These are phyloP conservation scores for Podospora pseudocomata DNA, from an alignment of 495 filamentous ascomycete species.

Conservation along the genomic window DNA sequence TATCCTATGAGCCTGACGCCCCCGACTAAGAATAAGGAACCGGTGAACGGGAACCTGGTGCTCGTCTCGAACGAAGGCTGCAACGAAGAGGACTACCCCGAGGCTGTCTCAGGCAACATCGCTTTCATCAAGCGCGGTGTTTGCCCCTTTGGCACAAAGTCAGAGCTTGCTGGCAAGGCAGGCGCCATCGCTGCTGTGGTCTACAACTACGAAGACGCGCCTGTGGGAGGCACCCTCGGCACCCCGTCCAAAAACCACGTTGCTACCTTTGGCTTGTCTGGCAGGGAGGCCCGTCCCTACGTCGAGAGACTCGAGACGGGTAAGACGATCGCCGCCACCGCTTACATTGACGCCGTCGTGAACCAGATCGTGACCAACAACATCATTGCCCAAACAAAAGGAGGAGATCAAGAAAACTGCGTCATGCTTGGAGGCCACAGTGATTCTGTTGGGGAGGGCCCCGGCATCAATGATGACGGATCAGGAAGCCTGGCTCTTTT, in stretches of 20 bases:
- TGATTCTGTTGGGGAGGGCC: constrained; percentile 51
- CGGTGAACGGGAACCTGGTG: constrained; percentile 46
- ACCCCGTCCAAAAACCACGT: constrained; percentile 50
- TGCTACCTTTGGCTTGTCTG: constrained; percentile 55
- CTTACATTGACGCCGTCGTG: constrained; percentile 53
- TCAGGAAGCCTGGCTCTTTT: constrained; percentile 52
- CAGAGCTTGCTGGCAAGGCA: constrained; percentile 51
- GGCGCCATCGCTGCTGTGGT: constrained; percentile 60
- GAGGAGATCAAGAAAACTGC: constrained; percentile 54
- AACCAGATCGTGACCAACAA: constrained; percentile 46
- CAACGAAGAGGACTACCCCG: constrained; percentile 45
- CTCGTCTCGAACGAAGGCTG: constrained; percentile 49
- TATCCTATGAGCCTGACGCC: constrained; percentile 58
- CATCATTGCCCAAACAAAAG: constrained; percentile 52
- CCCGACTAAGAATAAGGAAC: constrained; percentile 53
- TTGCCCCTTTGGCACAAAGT: constrained; percentile 60
- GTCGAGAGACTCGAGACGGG: constrained; percentile 46
- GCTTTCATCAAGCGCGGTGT: constrained; percentile 55
- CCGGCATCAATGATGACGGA: constrained; percentile 53
- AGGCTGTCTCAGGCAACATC: constrained; percentile 45
- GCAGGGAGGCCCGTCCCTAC: constrained; percentile 47
- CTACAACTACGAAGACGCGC: constrained; percentile 53
- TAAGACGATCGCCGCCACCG: constrained; percentile 47
- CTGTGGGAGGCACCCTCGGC: constrained; percentile 52
- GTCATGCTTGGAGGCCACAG: constrained; percentile 57